Base-by-base conservation (phyloP, 2,329 filamentous ascomycete genomes). In the Cercospora citrullina region DNA sequence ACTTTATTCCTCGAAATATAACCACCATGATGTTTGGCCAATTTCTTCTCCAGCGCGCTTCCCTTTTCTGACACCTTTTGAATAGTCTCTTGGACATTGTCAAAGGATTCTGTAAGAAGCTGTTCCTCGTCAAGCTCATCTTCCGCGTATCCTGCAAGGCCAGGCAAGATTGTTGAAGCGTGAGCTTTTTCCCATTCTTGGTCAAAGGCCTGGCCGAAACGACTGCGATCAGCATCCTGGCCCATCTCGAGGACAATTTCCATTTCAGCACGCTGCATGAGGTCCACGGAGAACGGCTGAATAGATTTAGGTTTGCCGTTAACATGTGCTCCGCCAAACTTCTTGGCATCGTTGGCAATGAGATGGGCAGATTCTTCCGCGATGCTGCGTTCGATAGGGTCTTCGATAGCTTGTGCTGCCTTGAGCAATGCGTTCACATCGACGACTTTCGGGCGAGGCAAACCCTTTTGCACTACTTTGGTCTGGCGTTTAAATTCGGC, bases 21-120 rank as follows among this genome's bases (percentile, higher is more conserved):
- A 14, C 95, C 95, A 26, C 94, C 94, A 2, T 96, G 88, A 75
- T 95, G 90, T 64, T 96, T 84, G 0, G 86, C 85, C n/a, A 99
- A 87, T 80, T 95, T 97, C 86, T 97, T 97, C 81, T 98, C 94
- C 1, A 96, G 83, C 80, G 94, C 96, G 77, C 93, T 92, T 64
- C 91, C 92, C 66, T 90, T 87, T 73, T 94, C 90, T 2, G 94
- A 95, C 0, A 89, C 88, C 2, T 86, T 83, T 73, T 91, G 86
- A 70, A 97, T 91, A 7, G 86, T 84, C 58, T 91, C 87, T 79
- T 95, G 91, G 1, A 93, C 86, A 57, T 85, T 85, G 70, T 95
- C 89, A 72, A 97, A 95, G 2, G 91, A 89, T 72, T 87, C 83
- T 33, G 86, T 85, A 83, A 94, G 88, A 30, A 87, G 85, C 72